Base-by-base conservation (phyloP, 225 moss, liverwort and hornwort species). In the Bryoerythrophyllum caledonicum region DNA sequence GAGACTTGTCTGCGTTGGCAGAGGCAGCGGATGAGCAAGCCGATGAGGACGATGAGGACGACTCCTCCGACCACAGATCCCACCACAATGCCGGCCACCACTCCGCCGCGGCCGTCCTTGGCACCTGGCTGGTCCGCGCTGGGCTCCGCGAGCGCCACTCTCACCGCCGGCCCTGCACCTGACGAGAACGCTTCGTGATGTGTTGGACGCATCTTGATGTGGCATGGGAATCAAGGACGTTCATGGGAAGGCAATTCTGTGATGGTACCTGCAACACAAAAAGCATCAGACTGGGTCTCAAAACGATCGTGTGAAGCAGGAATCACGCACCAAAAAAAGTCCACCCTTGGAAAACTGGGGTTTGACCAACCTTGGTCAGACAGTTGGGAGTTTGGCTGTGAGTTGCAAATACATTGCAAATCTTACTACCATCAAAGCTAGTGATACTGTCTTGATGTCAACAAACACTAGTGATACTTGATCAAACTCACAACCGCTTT, bases 181-280 rank as follows among this genome's bases (percentile, higher is more conserved):
- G 67, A 34, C 16, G 34, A 25, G 55, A 75, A 10, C 37, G 56
- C 19, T 23, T 6, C 63, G 25, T 58, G 64, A 70, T 61, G 61
- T 46, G 49, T 49, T 72, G 44, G 67, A 26, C 30, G 76, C 83
- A 84, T 84, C 74, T 69, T 80, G 84, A 58, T 70, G 73, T 77
- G 74, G 77, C 84, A 84, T 77, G 84, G 73, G 65, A 80, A 8
- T 38, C 38, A 49, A 49, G 48, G 48, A 67, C 65, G 74, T 74
- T 84, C 81, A 78, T 84, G 74, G 67, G 35, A 68, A 5, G 32
- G 32, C 17, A 49, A 49, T 49, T 6, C 48, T 19, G 19, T 7
- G 17, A 4, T 49, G 48, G 48, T 7, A 6, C 48, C 48, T 17
- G 48, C 48, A 49, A 49, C 7, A 32, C 32, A 32, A 5, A 17